Evolutionary conservation across 495 filamentous ascomycete species (phyloP).

Genomic region (Podospora australis): DNA sequence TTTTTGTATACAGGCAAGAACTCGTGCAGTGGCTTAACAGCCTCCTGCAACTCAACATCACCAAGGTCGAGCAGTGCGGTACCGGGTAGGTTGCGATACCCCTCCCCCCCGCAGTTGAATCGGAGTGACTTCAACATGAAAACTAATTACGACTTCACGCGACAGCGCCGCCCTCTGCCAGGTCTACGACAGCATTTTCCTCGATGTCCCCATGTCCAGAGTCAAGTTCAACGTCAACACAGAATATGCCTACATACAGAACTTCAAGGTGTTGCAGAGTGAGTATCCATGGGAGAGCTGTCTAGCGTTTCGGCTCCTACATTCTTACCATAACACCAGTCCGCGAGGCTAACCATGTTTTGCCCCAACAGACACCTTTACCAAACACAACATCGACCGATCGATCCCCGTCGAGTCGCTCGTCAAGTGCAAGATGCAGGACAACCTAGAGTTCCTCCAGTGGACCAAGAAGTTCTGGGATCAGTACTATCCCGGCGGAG

Average conservation of each 20-base stretch:
- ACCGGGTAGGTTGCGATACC: constrained; percentile 69
- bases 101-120: constrained; percentile 31
- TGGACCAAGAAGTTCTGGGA: constrained; percentile 97
- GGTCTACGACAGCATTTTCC: constrained; percentile 94
- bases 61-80: constrained; percentile 97
- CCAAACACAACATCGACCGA: constrained; percentile 77
- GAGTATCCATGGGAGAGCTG: constrained; percentile 29
- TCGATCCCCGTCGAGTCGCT: constrained; percentile 81
- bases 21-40: constrained; percentile 95
- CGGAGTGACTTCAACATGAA: constrained; percentile 9
- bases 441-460: constrained; percentile 98
- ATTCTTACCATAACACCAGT: too few species aligned
- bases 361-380: constrained; percentile 60
- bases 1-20: constrained; percentile 64
- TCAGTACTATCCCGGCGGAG: constrained; percentile 91
- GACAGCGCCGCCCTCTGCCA: constrained; percentile 90
- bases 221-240: constrained; percentile 98
- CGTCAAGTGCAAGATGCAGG: constrained; percentile 98
- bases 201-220: constrained; percentile 90
- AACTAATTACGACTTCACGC: constrained; percentile 11
- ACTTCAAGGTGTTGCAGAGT: constrained; percentile 97
- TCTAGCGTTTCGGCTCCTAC: neutral
- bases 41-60: constrained; percentile 93
- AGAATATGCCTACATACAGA: constrained; percentile 95
- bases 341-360: constrained; percentile 15